phyloP scores from a whole-genome alignment of 164 flowering plant genomes.

The Echeveria elegans region DNA sequence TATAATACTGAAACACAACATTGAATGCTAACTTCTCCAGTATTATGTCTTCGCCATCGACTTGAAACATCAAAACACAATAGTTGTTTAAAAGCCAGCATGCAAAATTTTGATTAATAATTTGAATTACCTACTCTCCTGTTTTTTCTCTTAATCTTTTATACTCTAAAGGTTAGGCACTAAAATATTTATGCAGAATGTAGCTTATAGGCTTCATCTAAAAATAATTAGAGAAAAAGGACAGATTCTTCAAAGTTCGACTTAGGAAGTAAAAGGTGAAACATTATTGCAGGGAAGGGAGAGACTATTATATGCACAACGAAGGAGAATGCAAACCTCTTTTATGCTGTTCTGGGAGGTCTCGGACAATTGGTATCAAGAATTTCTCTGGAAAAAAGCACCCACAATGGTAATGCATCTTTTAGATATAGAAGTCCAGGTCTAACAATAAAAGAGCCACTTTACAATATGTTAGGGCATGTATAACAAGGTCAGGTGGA shows the following conservation, averaged over 20 bases:
- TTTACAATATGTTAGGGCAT: too few relatives aligned
- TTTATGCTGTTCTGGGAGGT: conserved; percentile 76
- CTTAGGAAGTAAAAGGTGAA: background rate
- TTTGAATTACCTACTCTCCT: too few relatives aligned
- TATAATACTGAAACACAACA: background rate
- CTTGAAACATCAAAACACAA: background rate
- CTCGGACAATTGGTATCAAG: conserved; percentile 92
- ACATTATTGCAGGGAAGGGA: conserved; percentile 75
- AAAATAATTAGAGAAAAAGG: too few relatives aligned
- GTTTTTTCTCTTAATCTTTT: too few relatives aligned
- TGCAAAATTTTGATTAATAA: background rate
- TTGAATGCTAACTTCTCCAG: background rate
- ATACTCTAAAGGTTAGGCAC: background rate
- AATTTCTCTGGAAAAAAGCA: conserved; percentile 76
- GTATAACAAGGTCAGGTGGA: conserved; percentile 67
- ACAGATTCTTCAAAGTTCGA: too few relatives aligned
- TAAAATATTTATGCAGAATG: background rate
- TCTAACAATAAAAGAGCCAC: background rate
- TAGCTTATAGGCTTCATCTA: too few relatives aligned
- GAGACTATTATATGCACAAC: conserved; percentile 64
- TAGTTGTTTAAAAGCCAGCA: background rate
- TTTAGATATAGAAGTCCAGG: background rate
- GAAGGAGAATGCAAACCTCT: conserved; percentile 59
- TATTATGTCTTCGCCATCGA: background rate
- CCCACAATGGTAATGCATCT: conserved; percentile 46